Base-by-base conservation (phyloP, 768 basidiomycete genomes). In the Mycena polygramma region DNA sequence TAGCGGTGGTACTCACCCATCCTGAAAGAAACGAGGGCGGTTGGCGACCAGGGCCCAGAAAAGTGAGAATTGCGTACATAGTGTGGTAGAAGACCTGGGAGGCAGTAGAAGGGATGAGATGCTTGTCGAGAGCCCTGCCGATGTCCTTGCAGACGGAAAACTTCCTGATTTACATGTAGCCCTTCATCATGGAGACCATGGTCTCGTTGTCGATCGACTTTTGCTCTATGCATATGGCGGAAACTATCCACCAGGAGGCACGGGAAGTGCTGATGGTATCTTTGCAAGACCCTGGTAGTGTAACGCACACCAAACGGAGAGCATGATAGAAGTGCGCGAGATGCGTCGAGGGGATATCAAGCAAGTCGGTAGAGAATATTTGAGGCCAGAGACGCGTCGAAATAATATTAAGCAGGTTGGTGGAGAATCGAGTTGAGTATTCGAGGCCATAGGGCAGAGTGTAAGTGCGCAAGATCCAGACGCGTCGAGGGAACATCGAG, bases 31-130 rank as follows among this genome's bases (percentile, higher is more conserved):
- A n/a, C 8, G 4, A 37, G 36, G n/a, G n/a, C n/a, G 69, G 77
- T 72, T 77, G 75, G 73, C 74, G 45, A 69, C 71, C 51, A 71
- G 20, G 26, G 17, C 24, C 41, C 9, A 58, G 13, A 51, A 66
- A 30, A 51, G 53, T 55, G 45, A 68, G 26, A 30, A 36, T 41
- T 19, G 26, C 94, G 73, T 76, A 96, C 95, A 98, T 96, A 91
- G 98, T 98, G 90, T 97, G 96, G 88, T 99, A 99, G 90, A 98
- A 99, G 67, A 98, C 97, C 87, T 98, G 97, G 68, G 95, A 93
- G 71, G 95, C 95, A 60, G 97, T 97, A 15, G 96, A 97, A 72
- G 96, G 96, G 77, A 95, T 98, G 77, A 98, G 92, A 87, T 98
- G 96, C 87, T 97, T 95, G 83, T 97, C 95, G 76, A 99, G 94